These are phyloP conservation scores for Starmerella riodocensis DNA, from an alignment of 805 yeast species.

Conservation along the genomic window DNA sequence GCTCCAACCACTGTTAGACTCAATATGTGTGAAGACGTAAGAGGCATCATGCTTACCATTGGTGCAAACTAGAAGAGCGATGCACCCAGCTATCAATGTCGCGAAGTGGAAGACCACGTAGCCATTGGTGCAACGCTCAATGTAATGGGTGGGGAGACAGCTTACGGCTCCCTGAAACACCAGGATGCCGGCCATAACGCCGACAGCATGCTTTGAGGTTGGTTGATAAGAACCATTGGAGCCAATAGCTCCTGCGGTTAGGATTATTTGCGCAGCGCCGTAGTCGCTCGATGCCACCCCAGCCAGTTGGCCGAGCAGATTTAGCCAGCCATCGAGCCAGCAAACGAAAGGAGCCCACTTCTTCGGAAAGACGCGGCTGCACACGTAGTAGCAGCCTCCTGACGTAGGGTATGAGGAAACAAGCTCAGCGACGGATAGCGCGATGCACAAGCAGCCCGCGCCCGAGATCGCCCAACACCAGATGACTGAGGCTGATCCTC, in stretches of 20 bases:
- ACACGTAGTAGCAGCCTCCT: slow-evolving; percentile 60
- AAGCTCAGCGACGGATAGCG: slow-evolving; percentile 51
- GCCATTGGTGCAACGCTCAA: slow-evolving; percentile 38
- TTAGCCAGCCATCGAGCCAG: slow-evolving; percentile 43
- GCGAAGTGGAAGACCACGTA: slow-evolving; percentile 39
- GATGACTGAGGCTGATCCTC: slow-evolving; percentile 50
- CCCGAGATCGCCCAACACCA: slow-evolving; percentile 53
- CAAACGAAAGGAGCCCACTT: slow-evolving; percentile 39
- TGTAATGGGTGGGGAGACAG: slow-evolving; percentile 38
- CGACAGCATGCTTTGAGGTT: slow-evolving; percentile 21
- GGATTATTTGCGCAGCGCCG: slow-evolving; percentile 27
- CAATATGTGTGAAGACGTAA: slow-evolving; percentile 37
- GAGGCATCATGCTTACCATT: slow-evolving; percentile 34
- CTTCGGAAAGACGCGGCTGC: slow-evolving; percentile 19
- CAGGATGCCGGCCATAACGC: slow-evolving; percentile 32
- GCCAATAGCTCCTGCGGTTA: slow-evolving; percentile 27
- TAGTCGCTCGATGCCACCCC: slow-evolving; percentile 28
- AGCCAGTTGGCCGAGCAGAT: slow-evolving; percentile 28
- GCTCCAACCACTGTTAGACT: slow-evolving; percentile 39
- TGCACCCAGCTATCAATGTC: slow-evolving; percentile 36
- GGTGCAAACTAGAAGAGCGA: slow-evolving; percentile 44
- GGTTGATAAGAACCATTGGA: slow-evolving; percentile 24
- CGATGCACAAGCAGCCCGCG: slow-evolving; percentile 40
- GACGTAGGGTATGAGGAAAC: slow-evolving; percentile 62
- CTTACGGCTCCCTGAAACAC: slow-evolving; percentile 38